Evolutionary conservation across 2,329 filamentous ascomycete species (phyloP), one percentile per base, ranked within the genome.

Genomic region (Epichloe sylvatica): DNA sequence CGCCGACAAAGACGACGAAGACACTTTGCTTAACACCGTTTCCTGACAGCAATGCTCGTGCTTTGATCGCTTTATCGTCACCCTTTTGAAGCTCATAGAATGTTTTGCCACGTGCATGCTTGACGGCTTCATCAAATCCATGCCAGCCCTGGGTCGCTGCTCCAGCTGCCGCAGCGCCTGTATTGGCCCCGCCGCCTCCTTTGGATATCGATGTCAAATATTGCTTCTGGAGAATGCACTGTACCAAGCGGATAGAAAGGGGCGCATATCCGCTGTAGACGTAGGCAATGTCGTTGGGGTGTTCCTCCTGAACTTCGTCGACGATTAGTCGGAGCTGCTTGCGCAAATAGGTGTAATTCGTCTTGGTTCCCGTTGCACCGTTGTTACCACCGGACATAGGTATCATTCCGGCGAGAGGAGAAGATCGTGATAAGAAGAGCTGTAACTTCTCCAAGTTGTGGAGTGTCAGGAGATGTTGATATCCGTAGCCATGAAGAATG

Each of bases 231-330:
- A 98, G 69, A 46, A 97, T 78, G 62, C 87, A 92, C 66, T 98
- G 94, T 5, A 98, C 84, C 4, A 98, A 77, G 15, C 92, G 83
- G 49, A 97, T 79, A 42, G 87, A 94, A 12, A 98, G 76, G 0
- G 92, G 94, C 4, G 94, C 92, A 62, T 97, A 98, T 47, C 92
- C 94, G 55, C 87, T 94, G 68, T 97, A 98, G 11, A 96, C 90
- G 60, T 98, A 98, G n/a, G 90, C 85, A 53, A 97, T 83, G 59
- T 98, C 92, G 59, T 92, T 86, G 3, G 92, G 92, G 44, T 94
- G 85, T 52, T 92, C 83, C 66, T 98, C 92, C 62, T 94, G 90
- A 38, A 98, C 91, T 63, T 97, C 92, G 63, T 98, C 92, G 50
- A 96, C 84, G 62, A 96, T 94, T 15, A 98, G 77, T 33, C 84